phyloP scores from a whole-genome alignment of 257 asterid genomes.

The Lantana camara region DNA sequence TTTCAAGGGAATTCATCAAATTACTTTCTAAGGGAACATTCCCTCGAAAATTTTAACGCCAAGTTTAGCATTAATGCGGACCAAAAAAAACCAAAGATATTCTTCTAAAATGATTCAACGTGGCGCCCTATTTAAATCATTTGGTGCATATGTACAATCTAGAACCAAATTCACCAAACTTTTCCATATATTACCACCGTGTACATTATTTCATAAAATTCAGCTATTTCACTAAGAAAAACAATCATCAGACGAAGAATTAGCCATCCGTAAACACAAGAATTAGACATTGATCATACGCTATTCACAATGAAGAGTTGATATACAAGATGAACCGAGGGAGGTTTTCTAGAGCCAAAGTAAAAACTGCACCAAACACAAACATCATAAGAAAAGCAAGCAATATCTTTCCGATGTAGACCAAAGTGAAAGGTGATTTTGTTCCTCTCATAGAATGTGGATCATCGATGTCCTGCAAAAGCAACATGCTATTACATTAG shows the following conservation, averaged over 20 bases:
- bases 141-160: too few species aligned
- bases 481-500: conserved; percentile 14
- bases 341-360: conserved; percentile 75
- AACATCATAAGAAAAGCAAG: conserved; percentile 65
- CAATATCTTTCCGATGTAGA: conserved; percentile 70
- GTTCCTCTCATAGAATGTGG: conserved; percentile 17
- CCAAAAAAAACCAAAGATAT: too few species aligned
- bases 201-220: background rate
- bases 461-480: conserved; percentile 48
- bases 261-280: background rate
- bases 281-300: background rate
- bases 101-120: too few species aligned
- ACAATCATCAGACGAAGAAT: background rate
- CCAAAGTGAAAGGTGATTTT: conserved; percentile 29
- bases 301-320: conserved; percentile 31
- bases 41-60: too few species aligned
- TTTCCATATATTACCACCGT: too few species aligned
- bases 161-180: too few species aligned
- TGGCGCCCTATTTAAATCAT: too few species aligned
- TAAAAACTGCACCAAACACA: conserved; percentile 66
- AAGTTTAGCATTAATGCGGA: too few species aligned
- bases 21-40: too few species aligned
- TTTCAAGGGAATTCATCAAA: too few species aligned
- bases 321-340: conserved; percentile 59
- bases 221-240: background rate